phyloP scores from a whole-genome alignment of 2,329 filamentous ascomycete species.

The Periconia sp. region DNA sequence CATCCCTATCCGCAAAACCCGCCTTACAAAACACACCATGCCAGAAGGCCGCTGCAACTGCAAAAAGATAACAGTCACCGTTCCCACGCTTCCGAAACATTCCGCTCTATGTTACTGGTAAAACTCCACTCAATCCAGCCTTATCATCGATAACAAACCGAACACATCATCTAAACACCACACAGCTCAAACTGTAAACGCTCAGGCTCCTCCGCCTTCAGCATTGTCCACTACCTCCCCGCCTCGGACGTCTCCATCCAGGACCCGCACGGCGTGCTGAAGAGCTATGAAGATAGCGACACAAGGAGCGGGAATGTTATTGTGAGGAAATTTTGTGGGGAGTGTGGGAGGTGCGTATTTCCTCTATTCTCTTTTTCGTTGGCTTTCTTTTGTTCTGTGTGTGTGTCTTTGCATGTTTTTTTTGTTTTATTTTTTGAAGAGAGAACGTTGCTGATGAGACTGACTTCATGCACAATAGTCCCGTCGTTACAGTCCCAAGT shows the following conservation, averaged over 20 bases:
- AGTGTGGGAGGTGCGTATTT: conserved; percentile 30
- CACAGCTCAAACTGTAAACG: conserved; percentile 35
- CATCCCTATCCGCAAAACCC: neutral
- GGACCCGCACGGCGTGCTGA: conserved; percentile 22
- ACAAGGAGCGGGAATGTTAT: conserved; percentile 32
- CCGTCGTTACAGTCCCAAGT: conserved; percentile 18
- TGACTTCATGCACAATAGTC: conserved; percentile 12
- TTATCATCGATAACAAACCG: too few relatives aligned
- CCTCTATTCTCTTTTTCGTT: neutral
- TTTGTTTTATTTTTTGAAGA: neutral
- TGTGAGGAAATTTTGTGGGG: conserved; percentile 29
- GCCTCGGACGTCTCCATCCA: conserved; percentile 19
- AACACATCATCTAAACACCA: too few relatives aligned
- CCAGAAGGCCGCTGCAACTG: conserved; percentile 35
- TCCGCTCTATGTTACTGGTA: conserved; percentile 36
- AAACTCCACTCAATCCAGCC: neutral
- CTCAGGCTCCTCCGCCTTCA: conserved; percentile 22
- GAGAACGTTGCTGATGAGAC: neutral
- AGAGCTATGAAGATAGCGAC: conserved; percentile 28
- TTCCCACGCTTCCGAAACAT: conserved; percentile 22
- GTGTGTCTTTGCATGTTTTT: too few relatives aligned
- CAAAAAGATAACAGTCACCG: conserved; percentile 25
- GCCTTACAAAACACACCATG: neutral
- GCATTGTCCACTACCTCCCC: conserved; percentile 25
- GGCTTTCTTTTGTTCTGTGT: neutral